Conservation (phyloP, 306 rosid genomes). For the Fagus crenata region DNA sequence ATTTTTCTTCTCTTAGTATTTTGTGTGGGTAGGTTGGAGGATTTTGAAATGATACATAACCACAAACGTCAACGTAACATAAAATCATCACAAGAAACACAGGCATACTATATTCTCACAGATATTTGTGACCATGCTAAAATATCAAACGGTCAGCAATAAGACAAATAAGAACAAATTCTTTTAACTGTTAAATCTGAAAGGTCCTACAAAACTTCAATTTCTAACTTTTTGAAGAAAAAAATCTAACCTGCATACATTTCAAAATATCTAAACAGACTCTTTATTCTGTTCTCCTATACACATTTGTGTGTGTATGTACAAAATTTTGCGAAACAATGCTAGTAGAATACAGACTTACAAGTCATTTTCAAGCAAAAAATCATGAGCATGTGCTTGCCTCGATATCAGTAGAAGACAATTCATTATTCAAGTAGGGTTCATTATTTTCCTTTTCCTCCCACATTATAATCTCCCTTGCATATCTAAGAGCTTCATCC, state of each 20-base stretch:
- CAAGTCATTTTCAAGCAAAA: slow-evolving; percentile 5
- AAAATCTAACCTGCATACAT: not conserved
- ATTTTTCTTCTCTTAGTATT: not conserved
- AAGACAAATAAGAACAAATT: not conserved
- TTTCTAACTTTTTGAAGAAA: not conserved
- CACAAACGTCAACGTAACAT: not conserved
- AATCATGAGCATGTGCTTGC: slow-evolving; percentile 39
- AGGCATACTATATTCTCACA: not conserved
- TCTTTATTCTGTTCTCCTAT: not conserved
- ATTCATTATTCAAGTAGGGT: slow-evolving; percentile 33
- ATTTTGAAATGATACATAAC: not conserved
- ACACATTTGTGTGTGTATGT: slow-evolving; percentile 2
- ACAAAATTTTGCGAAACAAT: slow-evolving; percentile 19
- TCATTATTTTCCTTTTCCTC: slow-evolving; percentile 32
- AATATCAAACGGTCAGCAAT: slow-evolving; percentile 18
- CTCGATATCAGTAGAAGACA: slow-evolving; percentile 47
- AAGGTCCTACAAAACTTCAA: not conserved
- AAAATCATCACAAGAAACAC: not conserved
- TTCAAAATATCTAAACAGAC: slow-evolving; percentile 7
- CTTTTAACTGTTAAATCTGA: not conserved
- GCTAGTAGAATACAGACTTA: not conserved
- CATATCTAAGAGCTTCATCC: slow-evolving; percentile 66
- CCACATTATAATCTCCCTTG: slow-evolving; percentile 60
- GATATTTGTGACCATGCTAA: slow-evolving; percentile 19
- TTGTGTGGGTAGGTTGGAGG: not conserved